Percentiles rank a stretch among this genome's conserved stretches.
Evolutionary conservation across 2,329 filamentous ascomycete genomes (phyloP).

Genomic region (Aspergillus chevalieri): DNA sequence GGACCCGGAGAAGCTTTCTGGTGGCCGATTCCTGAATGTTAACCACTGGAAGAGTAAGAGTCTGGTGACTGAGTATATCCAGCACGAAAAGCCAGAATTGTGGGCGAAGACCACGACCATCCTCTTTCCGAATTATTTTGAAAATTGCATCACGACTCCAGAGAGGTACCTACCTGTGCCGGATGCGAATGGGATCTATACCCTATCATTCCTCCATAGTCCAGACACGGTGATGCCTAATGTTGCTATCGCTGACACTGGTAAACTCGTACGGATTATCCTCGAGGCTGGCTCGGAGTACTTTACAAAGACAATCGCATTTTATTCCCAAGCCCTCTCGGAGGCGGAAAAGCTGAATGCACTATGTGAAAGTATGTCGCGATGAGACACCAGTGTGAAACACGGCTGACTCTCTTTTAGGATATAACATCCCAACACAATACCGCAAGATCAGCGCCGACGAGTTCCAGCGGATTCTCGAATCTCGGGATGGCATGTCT

Average conservation of each 20-base stretch:
- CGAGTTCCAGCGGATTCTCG: slow-evolving; percentile 6
- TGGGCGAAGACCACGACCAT: slow-evolving; percentile 6
- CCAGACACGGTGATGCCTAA: slow-evolving; percentile 5
- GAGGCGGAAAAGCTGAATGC: slow-evolving; percentile 8
- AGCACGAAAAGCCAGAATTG: slow-evolving; percentile 1
- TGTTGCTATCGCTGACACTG: slow-evolving; percentile 5
- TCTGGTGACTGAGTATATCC: slow-evolving; percentile 5
- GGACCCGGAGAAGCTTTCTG: slow-evolving; percentile 3
- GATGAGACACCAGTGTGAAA: background rate
- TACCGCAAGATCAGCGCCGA: background rate
- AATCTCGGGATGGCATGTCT: slow-evolving; percentile 5
- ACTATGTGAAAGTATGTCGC: background rate
- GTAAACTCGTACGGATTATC: slow-evolving; percentile 4
- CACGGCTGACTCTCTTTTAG: background rate
- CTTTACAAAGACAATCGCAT: slow-evolving; percentile 6
- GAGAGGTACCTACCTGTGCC: slow-evolving; percentile 6
- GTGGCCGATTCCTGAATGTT: slow-evolving; percentile 5
- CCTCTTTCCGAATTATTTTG: slow-evolving; percentile 9
- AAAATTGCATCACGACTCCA: slow-evolving; percentile 6
- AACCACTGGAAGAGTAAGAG: slow-evolving; percentile 8
- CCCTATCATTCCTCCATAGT: slow-evolving; percentile 5
- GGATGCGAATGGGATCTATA: slow-evolving; percentile 2
- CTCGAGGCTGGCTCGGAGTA: slow-evolving; percentile 4
- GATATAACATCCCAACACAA: background rate
- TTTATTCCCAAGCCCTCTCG: slow-evolving; percentile 5